Evolutionary conservation across 306 rosid genomes (phyloP), one percentile per base, ranked within the genome.

Genomic region (Alnus glutinosa): DNA sequence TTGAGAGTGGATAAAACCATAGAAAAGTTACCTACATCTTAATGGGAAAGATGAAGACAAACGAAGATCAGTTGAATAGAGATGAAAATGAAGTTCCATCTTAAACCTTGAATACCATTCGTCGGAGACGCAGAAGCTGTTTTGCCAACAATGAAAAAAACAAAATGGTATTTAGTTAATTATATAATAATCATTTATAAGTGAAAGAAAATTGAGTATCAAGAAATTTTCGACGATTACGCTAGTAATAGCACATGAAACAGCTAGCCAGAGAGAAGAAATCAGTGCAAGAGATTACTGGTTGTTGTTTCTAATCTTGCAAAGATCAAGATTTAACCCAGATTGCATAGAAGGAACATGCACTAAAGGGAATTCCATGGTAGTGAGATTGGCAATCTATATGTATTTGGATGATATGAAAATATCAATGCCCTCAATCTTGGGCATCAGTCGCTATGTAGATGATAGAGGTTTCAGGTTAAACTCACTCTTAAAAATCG

Each of bases 31-130:
- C 59, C 6, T 34, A 30, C 57, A 75, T 49, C 67, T 66, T 75
- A 86, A 79, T 75, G 79, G 70, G 73, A 75, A 68, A 76, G 74
- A 81, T 30, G 74, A 63, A 82, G 14, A 72, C 50, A 32, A 36
- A 85, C 63, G 70, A 89, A 66, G 44, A 77, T 47, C 37, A 80
- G 37, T 77, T 86, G 93, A 75, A 84, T 49, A 14, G 85, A 67
- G 83, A 79, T 71, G 73, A 89, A 61, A 75, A 88, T 63, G 46
- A 75, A 75, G 85, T 63, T 90, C 89, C 89, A 85, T 78, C 74
- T 78, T 79, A 18, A 76, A 71, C 81, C 85, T 74, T 57, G 88
- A 50, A 79, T 50, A 68, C 59, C 76, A 75, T 46, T 85, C 81
- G 77, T 81, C n/a, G 87, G 70, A 42, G 75, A 88, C 54, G 46